A percentile compares a stretch with the other conserved stretches of the same genome.
These are phyloP conservation scores for Pterula multifida DNA, from an alignment of 1,284 basidiomycete species.

Conservation along the genomic window DNA sequence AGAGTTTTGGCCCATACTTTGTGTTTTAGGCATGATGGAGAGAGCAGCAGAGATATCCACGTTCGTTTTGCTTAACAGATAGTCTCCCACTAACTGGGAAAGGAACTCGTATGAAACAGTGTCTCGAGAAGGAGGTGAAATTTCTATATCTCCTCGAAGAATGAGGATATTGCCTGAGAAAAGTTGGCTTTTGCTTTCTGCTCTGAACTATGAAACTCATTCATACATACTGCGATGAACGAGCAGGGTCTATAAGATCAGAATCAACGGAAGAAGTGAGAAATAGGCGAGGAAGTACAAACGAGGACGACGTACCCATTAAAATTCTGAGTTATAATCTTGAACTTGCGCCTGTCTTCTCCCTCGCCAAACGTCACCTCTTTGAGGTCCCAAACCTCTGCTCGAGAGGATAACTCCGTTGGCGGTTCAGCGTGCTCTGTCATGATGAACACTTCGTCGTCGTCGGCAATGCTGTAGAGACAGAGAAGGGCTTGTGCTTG, in stretches of 20 bases:
- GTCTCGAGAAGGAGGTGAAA: slow-evolving; percentile 49
- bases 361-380: slow-evolving; percentile 39
- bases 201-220: slow-evolving; percentile 3
- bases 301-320: slow-evolving; percentile 43
- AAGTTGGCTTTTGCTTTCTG: slow-evolving; percentile 10
- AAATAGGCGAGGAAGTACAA: slow-evolving; percentile 1
- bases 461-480: too few species aligned
- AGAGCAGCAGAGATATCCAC: slow-evolving; percentile 66
- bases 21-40: slow-evolving; percentile 72
- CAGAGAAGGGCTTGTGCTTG: too few species aligned
- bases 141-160: slow-evolving; percentile 62
- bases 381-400: slow-evolving; percentile 76
- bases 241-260: slow-evolving; percentile 61
- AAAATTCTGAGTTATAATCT: slow-evolving; percentile 75
- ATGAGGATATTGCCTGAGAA: slow-evolving; percentile 71
- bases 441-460: not conserved
- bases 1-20: slow-evolving; percentile 36
- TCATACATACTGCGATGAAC: slow-evolving; percentile 76
- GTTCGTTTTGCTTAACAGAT: slow-evolving; percentile 54
- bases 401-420: slow-evolving; percentile 23
- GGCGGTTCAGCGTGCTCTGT: not conserved
- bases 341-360: slow-evolving; percentile 24
- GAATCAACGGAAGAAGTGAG: slow-evolving; percentile 6
- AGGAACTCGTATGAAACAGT: slow-evolving; percentile 79
- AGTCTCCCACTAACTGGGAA: slow-evolving; percentile 72